A percentile compares a stretch with the other conserved stretches of the same genome.
These are phyloP conservation scores for Boletus vinaceobasis DNA, from an alignment of 768 basidiomycete species.

Conservation along the genomic window DNA sequence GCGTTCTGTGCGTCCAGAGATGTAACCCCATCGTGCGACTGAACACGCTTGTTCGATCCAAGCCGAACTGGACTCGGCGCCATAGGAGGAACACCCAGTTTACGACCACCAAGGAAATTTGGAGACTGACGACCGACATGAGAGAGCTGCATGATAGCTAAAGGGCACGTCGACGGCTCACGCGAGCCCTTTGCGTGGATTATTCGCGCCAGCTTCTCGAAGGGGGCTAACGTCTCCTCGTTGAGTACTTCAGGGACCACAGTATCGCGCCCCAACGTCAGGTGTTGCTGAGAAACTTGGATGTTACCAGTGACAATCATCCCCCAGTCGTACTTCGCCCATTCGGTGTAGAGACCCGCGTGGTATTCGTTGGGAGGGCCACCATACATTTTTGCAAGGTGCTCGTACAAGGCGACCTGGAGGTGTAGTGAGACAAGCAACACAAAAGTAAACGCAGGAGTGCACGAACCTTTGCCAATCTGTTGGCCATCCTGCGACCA, in stretches of 20 bases:
- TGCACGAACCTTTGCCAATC: slow-evolving; percentile 50
- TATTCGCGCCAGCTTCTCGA: slow-evolving; percentile 43
- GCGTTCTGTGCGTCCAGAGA: slow-evolving; percentile 5
- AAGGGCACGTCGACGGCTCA: slow-evolving; percentile 12
- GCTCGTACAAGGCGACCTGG: slow-evolving; percentile 91
- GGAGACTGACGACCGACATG: slow-evolving; percentile 83
- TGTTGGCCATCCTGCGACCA: slow-evolving; percentile 39
- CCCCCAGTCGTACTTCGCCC: slow-evolving; percentile 79
- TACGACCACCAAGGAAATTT: slow-evolving; percentile 67
- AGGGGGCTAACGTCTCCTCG: slow-evolving; percentile 46
- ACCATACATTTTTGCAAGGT: slow-evolving; percentile 60
- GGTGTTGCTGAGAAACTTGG: slow-evolving; percentile 59
- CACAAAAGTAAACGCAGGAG: not conserved
- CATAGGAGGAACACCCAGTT: slow-evolving; percentile 54
- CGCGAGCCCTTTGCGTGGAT: slow-evolving; percentile 41
- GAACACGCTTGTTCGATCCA: slow-evolving; percentile 27
- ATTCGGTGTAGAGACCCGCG: slow-evolving; percentile 62
- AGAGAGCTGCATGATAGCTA: slow-evolving; percentile 79
- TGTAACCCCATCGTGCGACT: slow-evolving; percentile 2
- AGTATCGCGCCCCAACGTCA: slow-evolving; percentile 71
- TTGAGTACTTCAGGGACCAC: slow-evolving; percentile 48
- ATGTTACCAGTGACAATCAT: slow-evolving; percentile 88
- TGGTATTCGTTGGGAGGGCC: slow-evolving; percentile 71
- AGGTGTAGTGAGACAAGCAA: not conserved
- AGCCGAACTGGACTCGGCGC: slow-evolving; percentile 67